Evolutionary conservation across 2,329 filamentous ascomycete genomes (phyloP), one percentile per base, ranked within the genome.

Genomic region (Clonostachys rosea): DNA sequence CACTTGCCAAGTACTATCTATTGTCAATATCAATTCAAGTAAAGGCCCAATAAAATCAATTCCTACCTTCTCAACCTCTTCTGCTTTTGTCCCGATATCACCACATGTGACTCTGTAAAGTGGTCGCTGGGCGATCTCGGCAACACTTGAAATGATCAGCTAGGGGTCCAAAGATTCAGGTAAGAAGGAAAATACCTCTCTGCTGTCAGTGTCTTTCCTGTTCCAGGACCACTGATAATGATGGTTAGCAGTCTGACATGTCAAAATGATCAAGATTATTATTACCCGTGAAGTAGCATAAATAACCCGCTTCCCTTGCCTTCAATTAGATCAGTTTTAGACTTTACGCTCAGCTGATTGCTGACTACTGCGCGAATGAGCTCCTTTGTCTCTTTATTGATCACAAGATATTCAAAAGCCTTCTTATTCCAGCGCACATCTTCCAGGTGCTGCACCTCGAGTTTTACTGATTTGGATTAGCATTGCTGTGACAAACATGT

Each of bases 191-290:
- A 30, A 9, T 20, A 24, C 24, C 24, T 30, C 13, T 52, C 49
- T 1, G 50, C 63, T 3, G 63, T 65, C 1, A 58, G 55, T 0
- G 64, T 66, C 40, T 66, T 66, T 0, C 64, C 64, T 1, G 61
- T 59, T 2, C 63, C 62, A 0, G 61, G 63, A 1, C 52, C 57
- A 2, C 63, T 30, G 9, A 30, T 1, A 30, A 30, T 10, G 24
- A 0, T 10, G 8, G 8, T 30, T 30, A 30, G 24, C 24, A 30
- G 24, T 30, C 9, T 10, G 24, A 30, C 3, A 30, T 30, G 24
- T 10, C 24, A 10, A 5, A 30, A 30, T 4, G 24, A 30, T 30
- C 24, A 30, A 30, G 9, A 10, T 4, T 10, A 30, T 30, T 8
- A 30, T 30, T 30, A 30, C 24, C 24, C 64, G 13, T 65, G 61